phyloP scores from a whole-genome alignment of 78 protist species.

The Dictyostelium intermedium region DNA sequence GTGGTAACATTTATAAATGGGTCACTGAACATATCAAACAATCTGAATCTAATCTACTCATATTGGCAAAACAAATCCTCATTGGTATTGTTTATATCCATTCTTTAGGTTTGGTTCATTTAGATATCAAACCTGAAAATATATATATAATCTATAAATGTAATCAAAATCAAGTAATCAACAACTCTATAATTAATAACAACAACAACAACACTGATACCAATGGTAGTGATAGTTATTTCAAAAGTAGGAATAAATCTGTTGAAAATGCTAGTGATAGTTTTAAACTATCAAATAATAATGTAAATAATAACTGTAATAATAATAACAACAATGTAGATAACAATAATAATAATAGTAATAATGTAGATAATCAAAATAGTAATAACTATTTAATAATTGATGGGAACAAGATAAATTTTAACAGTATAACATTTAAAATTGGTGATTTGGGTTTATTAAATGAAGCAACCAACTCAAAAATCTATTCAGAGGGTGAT shows the following conservation, averaged over 20 bases:
- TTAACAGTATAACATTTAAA: constrained; percentile 22
- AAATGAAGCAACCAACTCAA: constrained; percentile 45
- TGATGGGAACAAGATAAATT: not conserved
- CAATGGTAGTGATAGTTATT: not conserved
- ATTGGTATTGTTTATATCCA: constrained; percentile 39
- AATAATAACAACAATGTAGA: too few species aligned
- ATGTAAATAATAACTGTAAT: not conserved
- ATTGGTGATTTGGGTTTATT: constrained; percentile 67
- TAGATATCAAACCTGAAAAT: constrained; percentile 73
- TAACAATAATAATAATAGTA: not conserved
- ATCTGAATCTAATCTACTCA: not conserved
- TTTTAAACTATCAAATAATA: not conserved
- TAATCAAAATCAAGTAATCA: not conserved
- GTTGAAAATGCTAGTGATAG: not conserved
- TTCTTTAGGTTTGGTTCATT: constrained; percentile 64
- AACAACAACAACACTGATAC: too few species aligned
- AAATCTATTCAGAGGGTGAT: constrained; percentile 61
- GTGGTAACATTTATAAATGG: constrained; percentile 70
- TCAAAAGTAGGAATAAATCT: not conserved
- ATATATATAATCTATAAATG: constrained; percentile 32
- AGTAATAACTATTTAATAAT: not conserved
- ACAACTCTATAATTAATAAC: too few species aligned
- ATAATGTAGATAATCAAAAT: not conserved
- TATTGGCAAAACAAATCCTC: constrained; percentile 43
- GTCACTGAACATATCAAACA: not conserved